Conservation (phyloP, 2,329 filamentous ascomycete genomes). For the Aspergillus oerlinghausenensis region DNA sequence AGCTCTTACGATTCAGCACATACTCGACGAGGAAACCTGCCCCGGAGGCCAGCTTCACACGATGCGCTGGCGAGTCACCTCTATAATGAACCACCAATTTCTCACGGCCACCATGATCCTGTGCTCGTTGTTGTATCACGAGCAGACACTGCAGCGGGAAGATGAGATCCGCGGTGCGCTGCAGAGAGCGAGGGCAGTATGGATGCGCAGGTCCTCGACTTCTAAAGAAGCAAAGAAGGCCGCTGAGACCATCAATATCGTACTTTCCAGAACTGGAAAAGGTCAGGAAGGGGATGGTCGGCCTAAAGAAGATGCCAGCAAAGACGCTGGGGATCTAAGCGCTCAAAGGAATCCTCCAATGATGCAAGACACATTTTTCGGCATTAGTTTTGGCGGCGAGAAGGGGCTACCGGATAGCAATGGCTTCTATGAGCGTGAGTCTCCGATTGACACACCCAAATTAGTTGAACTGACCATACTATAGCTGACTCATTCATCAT, state of each 20-base stretch:
- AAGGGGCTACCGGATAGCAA: too few species aligned
- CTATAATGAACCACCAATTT: slow-evolving; percentile 56
- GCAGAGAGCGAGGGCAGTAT: slow-evolving; percentile 10
- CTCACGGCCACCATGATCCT: slow-evolving; percentile 57
- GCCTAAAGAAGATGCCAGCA: too few species aligned
- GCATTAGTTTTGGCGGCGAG: too few species aligned
- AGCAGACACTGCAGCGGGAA: slow-evolving; percentile 1
- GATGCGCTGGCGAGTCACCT: slow-evolving; percentile 55
- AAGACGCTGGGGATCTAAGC: too few species aligned
- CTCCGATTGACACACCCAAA: too few species aligned
- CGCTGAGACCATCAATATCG: slow-evolving; percentile 8
- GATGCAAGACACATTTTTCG: too few species aligned
- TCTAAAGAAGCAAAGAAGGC: slow-evolving; percentile 15
- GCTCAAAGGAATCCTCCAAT: too few species aligned
- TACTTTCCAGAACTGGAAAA: background rate
- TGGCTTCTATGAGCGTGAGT: too few species aligned
- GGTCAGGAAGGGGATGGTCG: too few species aligned
- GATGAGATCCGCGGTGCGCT: slow-evolving; percentile 14
- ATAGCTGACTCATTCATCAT: too few species aligned
- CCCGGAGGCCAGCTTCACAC: slow-evolving; percentile 50
- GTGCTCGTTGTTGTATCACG: slow-evolving; percentile 32
- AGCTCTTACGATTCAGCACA: slow-evolving; percentile 45
- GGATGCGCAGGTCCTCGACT: slow-evolving; percentile 12
- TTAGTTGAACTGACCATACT: too few species aligned
- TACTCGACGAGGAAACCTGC: slow-evolving; percentile 47